These are phyloP conservation scores for Dactylellina drechsleri DNA, from an alignment of 2,329 filamentous ascomycete genomes.

Conservation along the genomic window DNA sequence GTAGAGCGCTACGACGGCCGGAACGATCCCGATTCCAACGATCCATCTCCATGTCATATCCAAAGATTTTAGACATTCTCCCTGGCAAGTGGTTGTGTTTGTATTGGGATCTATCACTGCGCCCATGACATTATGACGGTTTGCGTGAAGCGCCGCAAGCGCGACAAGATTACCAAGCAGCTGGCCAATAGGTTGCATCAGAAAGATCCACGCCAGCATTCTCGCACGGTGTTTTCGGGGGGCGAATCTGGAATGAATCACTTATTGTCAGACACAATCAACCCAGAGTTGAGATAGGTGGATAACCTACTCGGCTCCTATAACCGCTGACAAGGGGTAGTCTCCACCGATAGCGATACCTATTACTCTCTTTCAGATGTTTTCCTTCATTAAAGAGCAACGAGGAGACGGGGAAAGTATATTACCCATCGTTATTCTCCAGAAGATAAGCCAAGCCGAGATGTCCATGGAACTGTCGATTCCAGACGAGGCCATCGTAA, in stretches of 20 bases:
- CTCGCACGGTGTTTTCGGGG: constrained; percentile 72
- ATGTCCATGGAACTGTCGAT: constrained; percentile 63
- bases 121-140: constrained; percentile 54
- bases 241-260: constrained; percentile 60
- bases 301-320: constrained; percentile 71
- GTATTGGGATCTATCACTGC: constrained; percentile 56
- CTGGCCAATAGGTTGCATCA: constrained; percentile 76
- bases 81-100: constrained; percentile 34
- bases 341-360: constrained; percentile 71
- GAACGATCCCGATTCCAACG: constrained; percentile 72
- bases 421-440: constrained; percentile 64
- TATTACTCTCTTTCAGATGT: not conserved
- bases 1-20: constrained; percentile 72
- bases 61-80: constrained; percentile 61
- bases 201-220: constrained; percentile 75
- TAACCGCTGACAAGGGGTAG: constrained; percentile 74
- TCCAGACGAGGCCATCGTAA: constrained; percentile 62
- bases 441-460: constrained; percentile 65
- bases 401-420: not conserved
- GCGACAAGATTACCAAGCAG: constrained; percentile 73
- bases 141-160: constrained; percentile 62
- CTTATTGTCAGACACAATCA: constrained; percentile 56
- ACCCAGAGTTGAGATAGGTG: not conserved
- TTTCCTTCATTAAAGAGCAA: not conserved
- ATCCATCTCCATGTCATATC: constrained; percentile 75